Evolutionary conservation across 176 grass and related monocot genomes (phyloP), one percentile per base, ranked within the genome.

Genomic region (Oryza meridionalis): DNA sequence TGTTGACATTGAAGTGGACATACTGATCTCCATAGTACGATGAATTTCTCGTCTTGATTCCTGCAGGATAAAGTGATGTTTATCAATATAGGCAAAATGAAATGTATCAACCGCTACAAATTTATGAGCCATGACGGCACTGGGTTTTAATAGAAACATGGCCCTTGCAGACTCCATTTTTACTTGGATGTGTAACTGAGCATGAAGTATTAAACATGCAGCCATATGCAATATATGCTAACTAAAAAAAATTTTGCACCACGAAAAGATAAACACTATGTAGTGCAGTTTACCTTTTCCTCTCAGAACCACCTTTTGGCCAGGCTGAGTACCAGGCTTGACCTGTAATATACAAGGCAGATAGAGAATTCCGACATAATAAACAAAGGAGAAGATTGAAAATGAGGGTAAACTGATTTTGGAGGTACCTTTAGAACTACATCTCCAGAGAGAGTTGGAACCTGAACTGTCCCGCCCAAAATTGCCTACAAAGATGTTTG

Each of bases 221-320:
- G 1, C 53, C 15, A 6, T 51, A 51, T 16, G 4, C 12, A 43
- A 10, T 49, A 1, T 49, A 49, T 49, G 46, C 6, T 21, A 58
- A 58, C 19, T n/a, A 58, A 58, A 9, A 71, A 69, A 74, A 74
- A 15, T 67, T 67, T 21, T 84, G 22, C 24, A 29, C 55, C 12
- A 12, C 1, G 3, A 44, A 8, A 66, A 29, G 77, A 76, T 49
- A 51, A 59, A 35, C 6, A 71, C 6, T 24, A 53, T 33, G 61
- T 16, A 13, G 0, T 67, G 69, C 61, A 84, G 37, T 73, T 82
- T 88, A 98, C 96, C 96, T 96, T 98, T 98, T 78, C 96, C 96
- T 89, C 91, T 96, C 43, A 98, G 82, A 87, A 95, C 95, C 65
- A 98, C 92, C 76, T 98, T 98, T 84, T 98, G 95, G 88, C 92